Base-by-base conservation (phyloP, 2,329 filamentous ascomycete species). In the Exutisphaerella laricina region DNA sequence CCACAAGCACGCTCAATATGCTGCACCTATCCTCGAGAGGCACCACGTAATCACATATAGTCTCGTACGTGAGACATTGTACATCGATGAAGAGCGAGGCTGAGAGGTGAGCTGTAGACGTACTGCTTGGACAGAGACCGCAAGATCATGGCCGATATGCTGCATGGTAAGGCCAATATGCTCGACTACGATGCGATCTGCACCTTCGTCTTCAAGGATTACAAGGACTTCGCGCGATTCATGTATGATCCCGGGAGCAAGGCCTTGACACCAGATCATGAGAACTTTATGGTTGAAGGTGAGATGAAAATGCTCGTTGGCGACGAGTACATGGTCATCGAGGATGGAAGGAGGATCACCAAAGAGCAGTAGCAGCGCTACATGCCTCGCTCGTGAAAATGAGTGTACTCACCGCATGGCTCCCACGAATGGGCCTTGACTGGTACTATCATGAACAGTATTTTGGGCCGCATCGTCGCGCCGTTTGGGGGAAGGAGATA, bases 121-220 rank as follows among this genome's bases (percentile, higher is more conserved):
- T 71, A 71, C 47, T 69, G 70, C 48, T 57, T 71, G 3, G 53
- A 64, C 39, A 61, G 68, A 10, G 69, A 71, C 45, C 62, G 66
- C 20, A 68, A 64, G 37, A 66, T 67, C 37, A 63, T 70, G 39
- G 62, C 66, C 37, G 69, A 72, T 48, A 71, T 71, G 53, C 56
- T 71, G 51, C 66, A 67, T 42, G 68, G 69, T 14, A 65, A 68
- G 41, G 68, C 67, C 6, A 57, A 63, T 38, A 59, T 71, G 45
- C 51, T 69, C 36, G 63, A 68, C 38, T 71, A 69, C 53, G 68
- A 71, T 49, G 69, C 69, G 36, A 70, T 71, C 23, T 71, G 69
- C 58, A 70, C 67, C 8, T 71, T 71, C 53, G 67, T 70, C 41
- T 72, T 72, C 48, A 63, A 63, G 36, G 68, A 70, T 50, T 71